Evolutionary conservation across 202 grass and related monocot genomes (phyloP).

Genomic region (Setaria viridis): DNA sequence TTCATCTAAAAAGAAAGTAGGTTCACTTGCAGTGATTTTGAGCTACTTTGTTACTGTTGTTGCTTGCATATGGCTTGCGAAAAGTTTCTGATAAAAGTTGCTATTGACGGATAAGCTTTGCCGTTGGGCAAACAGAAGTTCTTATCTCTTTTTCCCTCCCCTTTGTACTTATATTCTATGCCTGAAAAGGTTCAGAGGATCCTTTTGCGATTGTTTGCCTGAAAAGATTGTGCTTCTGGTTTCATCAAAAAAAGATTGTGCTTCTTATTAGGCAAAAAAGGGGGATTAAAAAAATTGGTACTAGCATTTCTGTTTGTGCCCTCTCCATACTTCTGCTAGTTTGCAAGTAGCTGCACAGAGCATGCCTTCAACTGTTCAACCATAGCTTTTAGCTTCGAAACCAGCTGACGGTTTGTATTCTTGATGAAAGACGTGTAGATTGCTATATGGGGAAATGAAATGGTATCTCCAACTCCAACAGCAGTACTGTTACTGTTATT

Average conservation of each 20-base stretch:
- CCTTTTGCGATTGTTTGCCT: conserved; percentile 42
- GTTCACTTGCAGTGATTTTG: conserved; percentile 7
- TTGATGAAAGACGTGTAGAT: background rate
- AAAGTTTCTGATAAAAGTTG: conserved; percentile 21
- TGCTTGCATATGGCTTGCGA: conserved; percentile 16
- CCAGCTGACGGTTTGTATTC: background rate
- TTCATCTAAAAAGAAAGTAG: conserved; percentile 14
- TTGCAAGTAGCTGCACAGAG: background rate
- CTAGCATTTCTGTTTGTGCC: background rate
- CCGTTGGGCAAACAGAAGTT: conserved; percentile 11
- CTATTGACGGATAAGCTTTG: conserved; percentile 36
- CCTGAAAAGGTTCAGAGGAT: background rate
- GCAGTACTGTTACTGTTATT: background rate
- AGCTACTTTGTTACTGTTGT: background rate
- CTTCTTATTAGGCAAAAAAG: conserved; percentile 4
- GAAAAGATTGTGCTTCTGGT: conserved; percentile 38
- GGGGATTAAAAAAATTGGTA: background rate
- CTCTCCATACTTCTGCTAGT: background rate
- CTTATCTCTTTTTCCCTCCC: background rate
- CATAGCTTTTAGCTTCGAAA: background rate
- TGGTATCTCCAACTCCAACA: background rate
- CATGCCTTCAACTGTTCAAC: background rate
- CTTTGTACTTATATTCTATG: background rate
- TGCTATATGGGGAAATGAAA: background rate
- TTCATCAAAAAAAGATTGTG: conserved; percentile 44